Percentiles rank a stretch among this genome's conserved stretches.
phyloP scores from a whole-genome alignment of 179 eudicot species.

The Carnegiea gigantea region DNA sequence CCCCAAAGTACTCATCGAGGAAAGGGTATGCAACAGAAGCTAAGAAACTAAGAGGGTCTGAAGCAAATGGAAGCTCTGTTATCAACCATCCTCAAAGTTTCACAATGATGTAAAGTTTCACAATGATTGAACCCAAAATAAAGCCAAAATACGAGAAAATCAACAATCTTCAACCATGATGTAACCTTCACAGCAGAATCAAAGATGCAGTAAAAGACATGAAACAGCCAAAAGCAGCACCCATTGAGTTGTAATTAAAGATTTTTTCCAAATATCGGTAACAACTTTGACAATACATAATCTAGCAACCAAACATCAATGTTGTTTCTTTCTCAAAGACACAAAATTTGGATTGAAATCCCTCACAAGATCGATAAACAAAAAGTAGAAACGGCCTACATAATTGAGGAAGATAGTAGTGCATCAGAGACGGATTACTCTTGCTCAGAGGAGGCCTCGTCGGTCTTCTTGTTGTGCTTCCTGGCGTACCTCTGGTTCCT shows the following conservation, averaged over 20 bases:
- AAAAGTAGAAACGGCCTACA: conserved; percentile 13
- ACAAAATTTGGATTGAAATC: conserved; percentile 8
- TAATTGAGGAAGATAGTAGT: neutral
- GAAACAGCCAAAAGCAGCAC: neutral
- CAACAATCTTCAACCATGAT: no score
- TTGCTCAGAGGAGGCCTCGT: conserved; percentile 48
- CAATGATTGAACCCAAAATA: no score
- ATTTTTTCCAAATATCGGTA: neutral
- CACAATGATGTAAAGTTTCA: no score
- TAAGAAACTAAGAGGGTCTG: no score
- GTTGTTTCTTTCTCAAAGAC: neutral
- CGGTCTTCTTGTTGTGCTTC: conserved; percentile 86
- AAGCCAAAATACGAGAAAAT: no score
- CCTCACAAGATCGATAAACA: conserved; percentile 5
- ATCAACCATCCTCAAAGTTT: no score
- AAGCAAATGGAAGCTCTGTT: no score
- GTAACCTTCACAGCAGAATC: neutral
- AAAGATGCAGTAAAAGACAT: neutral
- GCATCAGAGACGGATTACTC: conserved; percentile 26
- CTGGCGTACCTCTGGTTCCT: conserved; percentile 99
- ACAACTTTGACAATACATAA: neutral
- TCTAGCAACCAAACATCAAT: neutral
- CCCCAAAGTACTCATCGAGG: no score
- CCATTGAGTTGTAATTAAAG: neutral
- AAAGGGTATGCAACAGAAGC: no score